Evolutionary conservation across 768 basidiomycete genomes (phyloP), one percentile per base, ranked within the genome.

Genomic region (Tephrocybe sp.): DNA sequence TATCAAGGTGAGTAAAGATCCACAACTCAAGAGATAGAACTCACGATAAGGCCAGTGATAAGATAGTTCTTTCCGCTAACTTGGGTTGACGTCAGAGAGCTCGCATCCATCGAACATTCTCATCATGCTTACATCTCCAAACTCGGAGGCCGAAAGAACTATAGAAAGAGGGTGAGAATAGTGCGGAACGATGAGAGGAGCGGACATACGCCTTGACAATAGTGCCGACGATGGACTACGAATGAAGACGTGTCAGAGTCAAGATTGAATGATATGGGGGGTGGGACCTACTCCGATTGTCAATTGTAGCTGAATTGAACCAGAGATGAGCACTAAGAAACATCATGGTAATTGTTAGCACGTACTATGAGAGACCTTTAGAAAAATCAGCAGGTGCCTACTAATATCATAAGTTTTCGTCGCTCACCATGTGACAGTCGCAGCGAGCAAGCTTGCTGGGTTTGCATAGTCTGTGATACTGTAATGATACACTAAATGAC

Each of bases 111-210:
- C 23, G 16, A 5, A 41, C 13, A 26, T 31, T 34, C 5, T 14
- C 17, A 17, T 14, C 17, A 17, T 12, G 61, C 74, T 58, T 60
- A 85, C 84, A 86, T 66, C 84, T 65, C 79, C 82, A 87, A 17
- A 86, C 84, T 22, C 83, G 75, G 45, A 83, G 61, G 0, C 73
- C 76, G 50, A 85, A 85, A 44, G 74, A 73, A 30, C 83, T 84
- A 46, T n/a, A 51, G 16, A 30, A 19, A 22, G 23, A 19, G 11
- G 6, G 45, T n/a, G 32, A 41, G n/a, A 16, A 55, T 19, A 53
- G 49, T 34, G 13, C 39, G 39, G 44, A 39, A 34, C 51, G 40
- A 14, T 31, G 40, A 17, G 36, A 36, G 5, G 30, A 22, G 16
- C 11, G 3, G 12, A 62, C 71, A 31, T 48, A 74, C 72, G 54